Base-by-base conservation (phyloP, 2,329 filamentous ascomycete species). In the Aspergillus nomiae region DNA sequence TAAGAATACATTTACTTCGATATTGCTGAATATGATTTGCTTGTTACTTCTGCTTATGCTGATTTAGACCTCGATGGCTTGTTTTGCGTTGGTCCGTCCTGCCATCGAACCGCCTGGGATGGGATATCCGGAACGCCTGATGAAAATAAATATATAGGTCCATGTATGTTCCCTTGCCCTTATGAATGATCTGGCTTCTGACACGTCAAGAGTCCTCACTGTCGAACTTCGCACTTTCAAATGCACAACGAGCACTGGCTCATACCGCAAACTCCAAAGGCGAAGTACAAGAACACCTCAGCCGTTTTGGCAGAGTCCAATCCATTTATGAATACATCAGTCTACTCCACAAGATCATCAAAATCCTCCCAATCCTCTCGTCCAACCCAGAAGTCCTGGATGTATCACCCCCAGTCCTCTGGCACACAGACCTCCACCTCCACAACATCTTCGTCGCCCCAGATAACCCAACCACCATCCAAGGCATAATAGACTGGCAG, bases 391-490 rank as follows among this genome's bases (percentile, higher is more conserved):
- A 48, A 48, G 45, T 11, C 10, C 2, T 38, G 61, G 69, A 67
- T 4, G 26, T 28, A 28, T 28, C 26, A 28, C 26, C 26, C 41
- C 70, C 72, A 32, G 73, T 68, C 14, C 26, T 72, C 34, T 70
- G 61, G 65, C 66, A 70, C 46, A 70, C 69, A 10, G 67, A 71
- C 59, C 63, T 72, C 38, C 66, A 71, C 24, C 69, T 76, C 69
- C 74, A 73, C 30, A 77, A 78, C 53, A 76, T 79, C 14, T 77
- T 70, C 41, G 70, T 74, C n/a, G 62, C 66, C 16, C 50, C 65
- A 5, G 58, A 70, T 19, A 62, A 73, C 41, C 62, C 65, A 32
- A 70, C 65, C 50, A 57, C 41, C 1, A 69, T 74, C 59, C 56
- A 68, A 60, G 65, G 68, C 16, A 66, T 73, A 19, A 72, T 74